Percentiles rank a stretch among this genome's conserved stretches.
Conservation (phyloP, 768 basidiomycete genomes). For the Rhodotorula babjevae region DNA sequence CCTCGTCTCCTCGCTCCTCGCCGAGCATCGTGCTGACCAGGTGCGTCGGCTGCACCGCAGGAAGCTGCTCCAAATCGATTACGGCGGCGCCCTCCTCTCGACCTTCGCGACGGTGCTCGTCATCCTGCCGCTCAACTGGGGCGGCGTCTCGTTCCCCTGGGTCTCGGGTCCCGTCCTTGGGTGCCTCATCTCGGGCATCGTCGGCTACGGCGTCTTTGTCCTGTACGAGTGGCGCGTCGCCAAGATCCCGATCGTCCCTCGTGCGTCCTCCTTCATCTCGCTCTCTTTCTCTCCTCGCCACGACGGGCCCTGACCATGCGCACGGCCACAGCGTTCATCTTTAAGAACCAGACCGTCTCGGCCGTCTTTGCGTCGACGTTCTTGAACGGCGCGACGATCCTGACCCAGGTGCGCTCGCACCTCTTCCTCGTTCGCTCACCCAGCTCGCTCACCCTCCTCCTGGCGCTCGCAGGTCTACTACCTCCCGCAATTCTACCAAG, state of each 20-base stretch:
- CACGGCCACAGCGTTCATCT: slow-evolving; percentile 45
- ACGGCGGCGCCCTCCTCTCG: slow-evolving; percentile 46
- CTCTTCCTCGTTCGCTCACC: background rate
- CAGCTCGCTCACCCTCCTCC: slow-evolving; percentile 1
- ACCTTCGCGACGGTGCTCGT: slow-evolving; percentile 54
- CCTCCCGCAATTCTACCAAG: slow-evolving; percentile 66
- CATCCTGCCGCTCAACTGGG: slow-evolving; percentile 70
- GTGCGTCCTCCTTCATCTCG: background rate
- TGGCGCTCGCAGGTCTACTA: slow-evolving; percentile 23
- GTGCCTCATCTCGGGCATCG: slow-evolving; percentile 57
- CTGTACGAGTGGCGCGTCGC: slow-evolving; percentile 70
- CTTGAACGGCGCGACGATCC: slow-evolving; percentile 1
- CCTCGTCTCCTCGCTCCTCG: no score
- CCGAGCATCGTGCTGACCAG: no score
- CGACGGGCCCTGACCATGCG: no score
- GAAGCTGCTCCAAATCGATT: slow-evolving; percentile 57
- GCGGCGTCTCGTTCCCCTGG: slow-evolving; percentile 71
- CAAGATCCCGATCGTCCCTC: slow-evolving; percentile 64
- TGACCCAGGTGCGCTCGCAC: background rate
- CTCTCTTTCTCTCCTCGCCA: background rate
- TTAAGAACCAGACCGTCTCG: slow-evolving; percentile 44
- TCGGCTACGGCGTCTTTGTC: slow-evolving; percentile 59
- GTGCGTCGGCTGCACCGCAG: slow-evolving; percentile 31
- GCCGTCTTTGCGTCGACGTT: slow-evolving; percentile 24
- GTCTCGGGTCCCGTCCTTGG: slow-evolving; percentile 61